Percentiles rank a stretch among this genome's conserved stretches.
phyloP scores from a whole-genome alignment of 2,329 filamentous ascomycete species.

The Aspergillus jensenii region DNA sequence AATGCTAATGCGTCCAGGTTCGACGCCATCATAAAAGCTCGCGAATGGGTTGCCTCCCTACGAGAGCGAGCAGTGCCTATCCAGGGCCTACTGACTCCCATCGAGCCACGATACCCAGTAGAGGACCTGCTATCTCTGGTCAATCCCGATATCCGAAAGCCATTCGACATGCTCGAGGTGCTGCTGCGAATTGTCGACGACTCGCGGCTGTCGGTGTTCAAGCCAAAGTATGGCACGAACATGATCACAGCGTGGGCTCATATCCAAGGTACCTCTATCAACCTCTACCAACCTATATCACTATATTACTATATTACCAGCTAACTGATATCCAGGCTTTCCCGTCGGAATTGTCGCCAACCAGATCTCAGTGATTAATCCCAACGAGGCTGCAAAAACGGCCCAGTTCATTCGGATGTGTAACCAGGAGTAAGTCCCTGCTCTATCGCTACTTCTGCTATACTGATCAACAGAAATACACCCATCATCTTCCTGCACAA shows the following conservation, averaged over 20 bases:
- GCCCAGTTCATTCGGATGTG: conserved; percentile 47
- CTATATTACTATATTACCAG: background rate
- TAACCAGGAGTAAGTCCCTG: conserved; percentile 41
- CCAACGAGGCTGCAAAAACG: conserved; percentile 42
- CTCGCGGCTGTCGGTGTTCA: conserved; percentile 41
- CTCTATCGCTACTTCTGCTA: background rate
- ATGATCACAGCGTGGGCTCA: conserved; percentile 42
- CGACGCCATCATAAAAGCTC: conserved; percentile 42
- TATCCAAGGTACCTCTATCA: conserved; percentile 32
- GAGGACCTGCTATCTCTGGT: conserved; percentile 41
- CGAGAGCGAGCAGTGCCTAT: background rate
- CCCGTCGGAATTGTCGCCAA: conserved; percentile 44
- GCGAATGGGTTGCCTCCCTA: conserved; percentile 36
- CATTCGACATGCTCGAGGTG: conserved; percentile 41
- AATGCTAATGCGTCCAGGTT: conserved; percentile 18
- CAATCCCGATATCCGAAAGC: conserved; percentile 41
- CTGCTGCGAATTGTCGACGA: conserved; percentile 45
- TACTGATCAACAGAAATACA: conserved; percentile 23
- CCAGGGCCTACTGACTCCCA: conserved; percentile 1
- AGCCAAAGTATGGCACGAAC: conserved; percentile 41
- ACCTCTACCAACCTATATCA: background rate
- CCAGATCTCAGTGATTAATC: conserved; percentile 42
- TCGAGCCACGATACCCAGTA: conserved; percentile 32
- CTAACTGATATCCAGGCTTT: conserved; percentile 24
- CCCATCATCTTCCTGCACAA: conserved; percentile 51